A percentile compares a stretch with the other conserved stretches of the same genome.
Conservation (phyloP, 1,284 basidiomycete species). For the Puccinia triticina region DNA sequence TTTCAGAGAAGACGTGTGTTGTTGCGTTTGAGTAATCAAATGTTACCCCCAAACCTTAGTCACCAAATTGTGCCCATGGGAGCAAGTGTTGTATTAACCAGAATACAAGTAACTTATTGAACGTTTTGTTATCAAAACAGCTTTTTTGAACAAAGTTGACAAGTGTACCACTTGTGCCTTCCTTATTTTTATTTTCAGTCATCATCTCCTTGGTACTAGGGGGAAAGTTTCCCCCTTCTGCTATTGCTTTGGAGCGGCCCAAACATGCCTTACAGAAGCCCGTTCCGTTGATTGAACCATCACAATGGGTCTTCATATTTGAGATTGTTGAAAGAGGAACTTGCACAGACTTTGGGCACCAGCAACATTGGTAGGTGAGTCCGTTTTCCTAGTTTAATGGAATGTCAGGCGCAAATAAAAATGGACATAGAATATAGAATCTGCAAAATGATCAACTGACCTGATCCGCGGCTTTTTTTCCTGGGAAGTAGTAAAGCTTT, state of each 20-base stretch:
- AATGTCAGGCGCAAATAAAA: too few relatives aligned
- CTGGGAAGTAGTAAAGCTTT: too few relatives aligned
- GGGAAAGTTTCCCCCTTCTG: not conserved
- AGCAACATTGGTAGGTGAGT: not conserved
- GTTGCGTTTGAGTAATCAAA: not conserved
- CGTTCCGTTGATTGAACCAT: not conserved
- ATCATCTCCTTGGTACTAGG: not conserved
- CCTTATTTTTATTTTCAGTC: not conserved
- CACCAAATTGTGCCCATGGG: not conserved
- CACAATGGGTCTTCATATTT: not conserved
- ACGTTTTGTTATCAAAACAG: not conserved
- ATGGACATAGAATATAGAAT: too few relatives aligned
- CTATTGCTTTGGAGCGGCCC: not conserved
- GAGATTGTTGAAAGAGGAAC: not conserved
- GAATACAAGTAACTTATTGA: not conserved
- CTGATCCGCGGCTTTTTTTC: too few relatives aligned
- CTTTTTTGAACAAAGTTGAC: not conserved
- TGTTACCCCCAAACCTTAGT: not conserved
- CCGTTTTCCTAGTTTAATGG: not conserved
- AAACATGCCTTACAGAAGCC: not conserved
- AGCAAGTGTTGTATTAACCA: not conserved
- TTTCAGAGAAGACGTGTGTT: not conserved
- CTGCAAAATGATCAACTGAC: too few relatives aligned
- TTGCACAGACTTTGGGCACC: not conserved
- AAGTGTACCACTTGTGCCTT: not conserved